phyloP scores from a whole-genome alignment of 202 grass and related monocot species.

The Zoysia matrella region DNA sequence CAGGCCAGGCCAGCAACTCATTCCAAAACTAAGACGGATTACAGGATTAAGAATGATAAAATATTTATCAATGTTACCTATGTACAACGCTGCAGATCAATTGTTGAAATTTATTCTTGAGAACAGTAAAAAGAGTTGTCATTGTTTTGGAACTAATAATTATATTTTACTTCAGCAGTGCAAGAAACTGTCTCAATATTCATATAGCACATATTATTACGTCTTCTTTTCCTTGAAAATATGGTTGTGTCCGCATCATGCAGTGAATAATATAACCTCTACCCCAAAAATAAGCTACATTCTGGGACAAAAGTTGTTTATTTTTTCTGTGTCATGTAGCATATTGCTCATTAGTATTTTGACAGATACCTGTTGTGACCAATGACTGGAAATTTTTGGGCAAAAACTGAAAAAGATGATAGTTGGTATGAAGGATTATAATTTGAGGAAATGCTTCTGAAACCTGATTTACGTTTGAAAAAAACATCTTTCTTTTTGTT shows the following conservation, averaged over 20 bases:
- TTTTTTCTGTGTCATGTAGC: background rate
- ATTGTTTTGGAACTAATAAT: too few species aligned
- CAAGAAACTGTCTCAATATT: too few species aligned
- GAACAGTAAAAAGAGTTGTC: too few species aligned
- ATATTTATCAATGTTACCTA: too few species aligned
- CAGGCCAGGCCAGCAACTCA: background rate
- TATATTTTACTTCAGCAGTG: too few species aligned
- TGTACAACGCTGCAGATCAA: too few species aligned
- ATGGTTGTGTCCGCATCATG: too few species aligned
- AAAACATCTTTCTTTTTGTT: background rate
- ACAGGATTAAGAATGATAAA: background rate
- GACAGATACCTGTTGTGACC: too few species aligned
- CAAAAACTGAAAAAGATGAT: background rate
- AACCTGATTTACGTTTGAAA: background rate
- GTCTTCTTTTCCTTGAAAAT: too few species aligned
- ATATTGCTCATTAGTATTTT: background rate
- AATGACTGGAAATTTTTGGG: background rate
- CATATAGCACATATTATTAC: too few species aligned
- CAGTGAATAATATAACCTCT: background rate
- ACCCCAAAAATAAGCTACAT: background rate
- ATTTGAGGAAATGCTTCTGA: background rate
- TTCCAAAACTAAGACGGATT: background rate
- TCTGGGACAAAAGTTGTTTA: background rate
- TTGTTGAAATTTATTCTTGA: too few species aligned
- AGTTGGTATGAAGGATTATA: too few species aligned